These are phyloP conservation scores for Aspergillus sp. DNA, from an alignment of 2,329 filamentous ascomycete species.

Conservation along the genomic window DNA sequence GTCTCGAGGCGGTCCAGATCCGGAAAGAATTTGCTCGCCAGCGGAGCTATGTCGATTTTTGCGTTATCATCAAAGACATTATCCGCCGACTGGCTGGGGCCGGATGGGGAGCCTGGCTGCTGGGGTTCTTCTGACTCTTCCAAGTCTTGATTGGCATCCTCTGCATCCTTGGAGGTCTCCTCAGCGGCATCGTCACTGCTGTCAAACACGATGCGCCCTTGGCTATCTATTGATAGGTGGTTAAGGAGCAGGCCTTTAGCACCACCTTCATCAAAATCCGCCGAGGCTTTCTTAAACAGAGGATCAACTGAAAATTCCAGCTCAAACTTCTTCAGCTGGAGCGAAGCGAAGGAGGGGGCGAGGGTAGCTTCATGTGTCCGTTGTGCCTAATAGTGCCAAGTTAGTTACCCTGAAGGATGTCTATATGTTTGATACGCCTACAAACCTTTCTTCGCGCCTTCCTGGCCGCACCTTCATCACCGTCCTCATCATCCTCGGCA, in stretches of 20 bases:
- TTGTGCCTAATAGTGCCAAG: slow-evolving; percentile 53
- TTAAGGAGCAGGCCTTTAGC: slow-evolving; percentile 94
- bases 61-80: slow-evolving; percentile 54
- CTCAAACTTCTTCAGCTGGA: slow-evolving; percentile 97
- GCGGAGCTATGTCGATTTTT: slow-evolving; percentile 74
- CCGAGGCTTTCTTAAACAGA: slow-evolving; percentile 98
- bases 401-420: slow-evolving; percentile 21
- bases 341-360: slow-evolving; percentile 79
- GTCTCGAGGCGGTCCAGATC: slow-evolving; percentile 74
- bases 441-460: slow-evolving; percentile 70
- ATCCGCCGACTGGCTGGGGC: slow-evolving; percentile 36
- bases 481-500: slow-evolving; percentile 63
- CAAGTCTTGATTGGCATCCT: slow-evolving; percentile 38
- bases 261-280: slow-evolving; percentile 96
- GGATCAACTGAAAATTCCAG: slow-evolving; percentile 95
- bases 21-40: slow-evolving; percentile 83
- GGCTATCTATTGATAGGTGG: slow-evolving; percentile 90
- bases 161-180: slow-evolving; percentile 45
- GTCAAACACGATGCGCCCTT: slow-evolving; percentile 95
- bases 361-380: slow-evolving; percentile 91
- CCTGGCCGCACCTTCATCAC: slow-evolving; percentile 50
- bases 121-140: slow-evolving; percentile 46
- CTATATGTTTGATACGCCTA: background rate
- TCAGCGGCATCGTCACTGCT: slow-evolving; percentile 83
- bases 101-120: slow-evolving; percentile 36